Evolutionary conservation across 2,329 filamentous ascomycete genomes (phyloP), one percentile per base, ranked within the genome.

Genomic region (Colletotrichum destructivum): DNA sequence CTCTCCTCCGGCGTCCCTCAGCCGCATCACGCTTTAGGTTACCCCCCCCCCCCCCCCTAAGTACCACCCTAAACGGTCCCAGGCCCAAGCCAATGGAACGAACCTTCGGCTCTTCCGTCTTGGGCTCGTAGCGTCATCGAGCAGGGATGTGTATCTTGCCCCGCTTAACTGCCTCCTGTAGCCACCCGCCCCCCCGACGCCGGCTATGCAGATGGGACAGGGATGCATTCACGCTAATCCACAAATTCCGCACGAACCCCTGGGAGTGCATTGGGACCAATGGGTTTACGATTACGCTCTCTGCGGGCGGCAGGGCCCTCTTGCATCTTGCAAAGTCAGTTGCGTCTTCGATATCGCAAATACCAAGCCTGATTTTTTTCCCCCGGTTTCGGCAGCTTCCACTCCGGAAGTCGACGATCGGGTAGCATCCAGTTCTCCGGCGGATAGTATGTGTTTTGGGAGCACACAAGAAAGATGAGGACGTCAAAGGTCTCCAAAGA

Each of bases 401-500:
- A 0, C 11, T 26, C 15, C 11, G 18, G 31, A 15, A n/a, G 38
- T 11, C 18, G 4, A 6, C 6, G n/a, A 15, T 13, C 12, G 18
- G 8, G n/a, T 18, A 23, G 35, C n/a, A 42, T 23, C 35, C n/a
- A 8, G 11, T 57, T 11, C 54, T 21, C n/a, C 54, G 31, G 54
- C 21, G 21, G 4, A 56, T 18, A 13, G 35, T 16, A 15, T 56
- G 52, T 12, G 11, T 12, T 6, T 6, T 16, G 12, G 18, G 4
- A 38, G 18, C 11, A 15, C 18, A 15, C 18, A 56, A 35, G 12
- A 23, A 31, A 12, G 35, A 91, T 91, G 89, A 84, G 87, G 52
- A 88, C 88, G 5, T 91, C 90, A 11, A 84, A 86, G 52, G 81
- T 90, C 63, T 90, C 89, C 11, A 85, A 85, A 76, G 89, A 92